Evolutionary conservation across 495 filamentous ascomycete genomes (phyloP).

Genomic region (Chaetomium fimeti): DNA sequence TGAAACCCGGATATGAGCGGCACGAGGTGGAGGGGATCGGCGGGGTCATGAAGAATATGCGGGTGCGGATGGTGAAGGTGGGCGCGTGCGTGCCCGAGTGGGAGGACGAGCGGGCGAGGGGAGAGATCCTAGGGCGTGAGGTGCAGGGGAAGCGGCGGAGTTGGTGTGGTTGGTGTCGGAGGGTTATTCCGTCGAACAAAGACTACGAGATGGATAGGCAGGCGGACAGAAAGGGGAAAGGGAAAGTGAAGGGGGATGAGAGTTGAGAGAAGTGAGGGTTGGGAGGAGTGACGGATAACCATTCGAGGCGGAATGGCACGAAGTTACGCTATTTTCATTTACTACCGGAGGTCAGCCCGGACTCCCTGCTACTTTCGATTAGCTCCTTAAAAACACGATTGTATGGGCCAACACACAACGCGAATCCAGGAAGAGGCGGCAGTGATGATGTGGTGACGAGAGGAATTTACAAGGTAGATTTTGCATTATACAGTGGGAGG

Average conservation of each 20-base stretch:
- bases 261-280: not conserved
- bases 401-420: too few species aligned
- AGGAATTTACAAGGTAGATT: conserved; percentile 23
- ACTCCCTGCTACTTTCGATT: not conserved
- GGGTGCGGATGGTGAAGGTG: conserved; percentile 69
- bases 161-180: conserved; percentile 67
- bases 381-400: not conserved
- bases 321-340: not conserved
- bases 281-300: too few species aligned
- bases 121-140: conserved; percentile 56
- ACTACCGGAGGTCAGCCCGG: not conserved
- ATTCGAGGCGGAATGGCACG: not conserved
- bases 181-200: conserved; percentile 52
- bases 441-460: not conserved
- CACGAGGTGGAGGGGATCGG: conserved; percentile 89
- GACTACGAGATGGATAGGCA: conserved; percentile 34
- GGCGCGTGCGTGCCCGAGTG: conserved; percentile 79
- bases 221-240: conserved; percentile 16
- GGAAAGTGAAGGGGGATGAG: conserved; percentile 11
- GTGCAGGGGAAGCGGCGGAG: conserved; percentile 54
- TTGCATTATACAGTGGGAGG: conserved; percentile 21
- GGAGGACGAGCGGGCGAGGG: conserved; percentile 69
- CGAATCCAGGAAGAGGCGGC: not conserved
- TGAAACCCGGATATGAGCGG: conserved; percentile 66
- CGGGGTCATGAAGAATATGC: conserved; percentile 77